Evolutionary conservation across 2,329 filamentous ascomycete genomes (phyloP).

Genomic region (Incumbomyces delicatus): DNA sequence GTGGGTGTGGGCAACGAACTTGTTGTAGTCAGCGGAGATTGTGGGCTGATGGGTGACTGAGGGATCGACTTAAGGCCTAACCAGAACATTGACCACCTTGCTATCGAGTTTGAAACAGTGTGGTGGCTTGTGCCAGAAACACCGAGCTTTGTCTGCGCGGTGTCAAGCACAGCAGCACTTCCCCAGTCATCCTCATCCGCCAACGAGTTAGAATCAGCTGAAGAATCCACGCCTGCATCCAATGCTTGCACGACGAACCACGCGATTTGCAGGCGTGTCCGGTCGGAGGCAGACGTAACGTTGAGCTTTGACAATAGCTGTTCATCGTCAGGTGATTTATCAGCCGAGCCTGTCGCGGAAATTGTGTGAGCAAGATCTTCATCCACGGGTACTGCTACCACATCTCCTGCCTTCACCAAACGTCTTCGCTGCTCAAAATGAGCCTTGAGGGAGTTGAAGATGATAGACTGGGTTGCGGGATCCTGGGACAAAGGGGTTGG

Average conservation of each 20-base stretch:
- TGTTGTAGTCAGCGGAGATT: slow-evolving; percentile 25
- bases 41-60: slow-evolving; percentile 27
- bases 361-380: slow-evolving; percentile 72
- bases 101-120: slow-evolving; percentile 64
- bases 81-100: slow-evolving; percentile 83
- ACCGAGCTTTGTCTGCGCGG: slow-evolving; percentile 75
- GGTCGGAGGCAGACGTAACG: slow-evolving; percentile 11
- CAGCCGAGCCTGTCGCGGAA: slow-evolving; percentile 54
- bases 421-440: slow-evolving; percentile 78
- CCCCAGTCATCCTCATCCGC: slow-evolving; percentile 65
- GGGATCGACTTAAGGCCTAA: slow-evolving; percentile 64
- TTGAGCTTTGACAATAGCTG: slow-evolving; percentile 46
- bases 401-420: slow-evolving; percentile 74
- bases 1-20: slow-evolving; percentile 32
- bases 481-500: slow-evolving; percentile 84
- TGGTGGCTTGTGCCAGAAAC: slow-evolving; percentile 82
- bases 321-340: slow-evolving; percentile 58
- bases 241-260: slow-evolving; percentile 69
- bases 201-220: slow-evolving; percentile 45
- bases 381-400: slow-evolving; percentile 83
- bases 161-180: slow-evolving; percentile 75
- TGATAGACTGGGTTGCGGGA: slow-evolving; percentile 69
- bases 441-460: slow-evolving; percentile 76
- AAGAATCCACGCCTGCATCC: slow-evolving; percentile 9
- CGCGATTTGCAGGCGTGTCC: slow-evolving; percentile 34